Percentiles rank a stretch among this genome's conserved stretches.
phyloP scores from a whole-genome alignment of 805 yeast genomes.

The Blastobotrys peoriensis region DNA sequence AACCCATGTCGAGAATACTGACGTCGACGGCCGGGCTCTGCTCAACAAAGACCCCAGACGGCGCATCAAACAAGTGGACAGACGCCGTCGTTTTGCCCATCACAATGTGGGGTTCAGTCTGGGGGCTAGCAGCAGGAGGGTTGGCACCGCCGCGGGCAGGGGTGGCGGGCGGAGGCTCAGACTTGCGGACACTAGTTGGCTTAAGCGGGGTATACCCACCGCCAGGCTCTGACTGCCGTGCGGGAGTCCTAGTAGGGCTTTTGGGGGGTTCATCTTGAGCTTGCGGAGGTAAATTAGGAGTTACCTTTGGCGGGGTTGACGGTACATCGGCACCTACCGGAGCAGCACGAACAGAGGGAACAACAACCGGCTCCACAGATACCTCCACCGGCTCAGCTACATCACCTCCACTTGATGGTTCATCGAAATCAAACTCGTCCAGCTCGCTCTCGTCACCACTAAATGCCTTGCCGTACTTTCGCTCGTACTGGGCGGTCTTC shows the following conservation, averaged over 20 bases:
- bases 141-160: not conserved
- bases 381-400: not conserved
- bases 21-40: constrained; percentile 35
- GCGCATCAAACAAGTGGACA: constrained; percentile 55
- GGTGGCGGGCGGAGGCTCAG: not conserved
- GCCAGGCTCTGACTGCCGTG: not conserved
- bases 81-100: constrained; percentile 27
- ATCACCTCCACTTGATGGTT: too few species aligned
- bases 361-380: not conserved
- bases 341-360: not conserved
- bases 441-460: constrained; percentile 44
- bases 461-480: constrained; percentile 49
- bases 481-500: constrained; percentile 67
- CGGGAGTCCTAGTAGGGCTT: constrained; percentile 4
- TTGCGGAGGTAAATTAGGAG: not conserved
- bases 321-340: not conserved
- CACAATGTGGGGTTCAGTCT: not conserved
- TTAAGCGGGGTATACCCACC: constrained; percentile 2
- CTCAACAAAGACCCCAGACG: constrained; percentile 40
- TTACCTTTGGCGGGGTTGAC: not conserved
- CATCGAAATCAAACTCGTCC: constrained; percentile 48
- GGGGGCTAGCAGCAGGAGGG: not conserved
- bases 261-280: not conserved
- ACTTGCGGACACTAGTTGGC: not conserved
- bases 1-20: constrained; percentile 39